phyloP scores from a whole-genome alignment of 768 basidiomycete species.

The Tephrocybe sp. region DNA sequence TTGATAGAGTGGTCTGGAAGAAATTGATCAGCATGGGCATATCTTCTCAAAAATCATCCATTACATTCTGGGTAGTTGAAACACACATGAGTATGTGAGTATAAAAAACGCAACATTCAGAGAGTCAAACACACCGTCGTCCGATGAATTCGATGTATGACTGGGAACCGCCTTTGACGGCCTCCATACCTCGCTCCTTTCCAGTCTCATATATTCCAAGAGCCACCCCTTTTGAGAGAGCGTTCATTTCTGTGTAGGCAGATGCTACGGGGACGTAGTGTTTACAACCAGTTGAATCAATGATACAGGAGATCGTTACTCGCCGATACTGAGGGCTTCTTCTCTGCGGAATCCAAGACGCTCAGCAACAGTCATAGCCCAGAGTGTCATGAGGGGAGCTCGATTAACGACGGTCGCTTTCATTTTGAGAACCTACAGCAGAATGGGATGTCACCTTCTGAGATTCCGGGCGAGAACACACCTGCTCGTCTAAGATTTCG shows the following conservation, averaged over 20 bases:
- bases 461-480: slow-evolving; percentile 25
- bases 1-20: slow-evolving; percentile 72
- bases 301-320: not conserved
- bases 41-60: not conserved
- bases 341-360: slow-evolving; percentile 82
- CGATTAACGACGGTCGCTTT: slow-evolving; percentile 80
- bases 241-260: slow-evolving; percentile 93
- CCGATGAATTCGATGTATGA: slow-evolving; percentile 89
- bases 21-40: not conserved
- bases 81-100: not conserved
- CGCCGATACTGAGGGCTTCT: slow-evolving; percentile 91
- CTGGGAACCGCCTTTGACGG: slow-evolving; percentile 58
- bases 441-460: not conserved
- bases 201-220: slow-evolving; percentile 72
- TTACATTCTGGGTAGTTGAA: slow-evolving; percentile 17
- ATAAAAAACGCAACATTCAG: no score
- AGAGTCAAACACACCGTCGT: slow-evolving; percentile 44
- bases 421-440: slow-evolving; percentile 50
- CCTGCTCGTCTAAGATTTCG: slow-evolving; percentile 73
- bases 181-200: slow-evolving; percentile 56
- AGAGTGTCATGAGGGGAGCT: slow-evolving; percentile 93
- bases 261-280: slow-evolving; percentile 60
- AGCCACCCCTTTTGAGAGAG: slow-evolving; percentile 79
- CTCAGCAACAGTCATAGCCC: slow-evolving; percentile 87
- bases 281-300: not conserved